Percentiles rank a stretch among this genome's conserved stretches.
Conservation (phyloP, 1,139 yeast species). For the Hyphopichia buzzinii region DNA sequence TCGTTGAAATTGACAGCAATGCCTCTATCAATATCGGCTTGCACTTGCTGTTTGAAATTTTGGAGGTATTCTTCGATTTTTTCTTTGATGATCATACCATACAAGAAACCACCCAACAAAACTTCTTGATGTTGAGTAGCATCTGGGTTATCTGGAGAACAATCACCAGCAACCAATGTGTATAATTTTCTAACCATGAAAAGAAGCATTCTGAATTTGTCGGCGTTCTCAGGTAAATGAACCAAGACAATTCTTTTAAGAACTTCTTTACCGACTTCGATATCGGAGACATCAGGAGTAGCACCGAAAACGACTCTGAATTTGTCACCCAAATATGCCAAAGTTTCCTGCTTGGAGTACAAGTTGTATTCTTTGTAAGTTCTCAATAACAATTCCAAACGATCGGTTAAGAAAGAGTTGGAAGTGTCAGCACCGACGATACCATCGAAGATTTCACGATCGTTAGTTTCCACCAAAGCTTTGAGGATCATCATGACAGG, state of each 20-base stretch:
- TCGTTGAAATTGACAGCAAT: slow-evolving; percentile 82
- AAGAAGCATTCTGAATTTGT: slow-evolving; percentile 80
- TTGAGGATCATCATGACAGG: slow-evolving; percentile 92
- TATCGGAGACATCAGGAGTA: slow-evolving; percentile 81
- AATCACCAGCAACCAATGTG: slow-evolving; percentile 93
- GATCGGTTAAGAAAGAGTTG: slow-evolving; percentile 95
- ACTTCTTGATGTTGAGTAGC: slow-evolving; percentile 99
- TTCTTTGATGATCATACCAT: slow-evolving; percentile 95
- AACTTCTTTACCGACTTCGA: slow-evolving; percentile 87
- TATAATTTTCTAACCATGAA: slow-evolving; percentile 96
- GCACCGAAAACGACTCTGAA: slow-evolving; percentile 92
- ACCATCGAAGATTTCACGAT: slow-evolving; percentile 93
- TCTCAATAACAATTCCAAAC: slow-evolving; percentile 88
- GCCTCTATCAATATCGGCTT: slow-evolving; percentile 79
- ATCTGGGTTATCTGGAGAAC: slow-evolving; percentile 98
- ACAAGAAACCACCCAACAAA: slow-evolving; percentile 89
- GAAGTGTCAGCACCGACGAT: slow-evolving; percentile 84
- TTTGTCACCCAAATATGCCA: slow-evolving; percentile 93
- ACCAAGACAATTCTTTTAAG: slow-evolving; percentile 83
- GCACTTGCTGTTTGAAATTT: slow-evolving; percentile 68
- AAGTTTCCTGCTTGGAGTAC: slow-evolving; percentile 79
- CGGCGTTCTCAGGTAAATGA: slow-evolving; percentile 68
- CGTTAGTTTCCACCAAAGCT: slow-evolving; percentile 87
- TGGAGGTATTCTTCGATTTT: slow-evolving; percentile 91
- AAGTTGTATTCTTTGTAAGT: slow-evolving; percentile 80